Evolutionary conservation across 345 rosid species (phyloP), one percentile per base, ranked within the genome.

Genomic region (Melaleuca quinquenervia): DNA sequence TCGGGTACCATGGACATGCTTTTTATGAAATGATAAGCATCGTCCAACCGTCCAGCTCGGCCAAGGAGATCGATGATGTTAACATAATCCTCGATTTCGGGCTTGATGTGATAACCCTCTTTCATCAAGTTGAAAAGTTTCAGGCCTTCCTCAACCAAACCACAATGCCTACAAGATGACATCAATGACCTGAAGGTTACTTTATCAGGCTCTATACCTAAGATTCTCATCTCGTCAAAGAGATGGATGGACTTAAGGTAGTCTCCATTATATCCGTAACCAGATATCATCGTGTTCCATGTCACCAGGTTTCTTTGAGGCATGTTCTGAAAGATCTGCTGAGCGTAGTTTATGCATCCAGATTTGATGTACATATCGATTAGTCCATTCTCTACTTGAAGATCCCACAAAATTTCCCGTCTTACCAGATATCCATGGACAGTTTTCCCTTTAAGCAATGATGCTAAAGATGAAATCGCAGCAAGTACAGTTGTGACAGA

Each of bases 281-380:
- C 99, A 84, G 89, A 85, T 84, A 96, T 95, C 95, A 96, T 94
- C 15, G 92, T 88, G 86, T 96, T 95, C 95, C 96, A 95, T 44
- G 95, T 89, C 84, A 96, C 91, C 86, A 94, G 82, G 87, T 91
- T 93, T 87, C 89, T 95, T 50, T 82, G 87, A 29, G 85, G 60
- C 95, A 93, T 91, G 85, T 85, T 89, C 82, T 83, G 85, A 88
- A 96, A 94, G 84, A 96, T 90, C 84, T 49, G 44, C 82, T 88
- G 85, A 7, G 97, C 94, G 86, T 93, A 94, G 86, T 89, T 92
- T 45, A 90, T 64, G 76, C 87, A 86, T 75, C 98, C 98, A n/a
- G 96, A 95, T 88, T 96, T 96, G 26, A 91, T 75, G 80, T 96
- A 96, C 98, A 95, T 95, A 87, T 96, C 98, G 86, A 96, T 93